Conservation (phyloP, 352 stramenopile species). For the Globisporangium orthogonon region DNA sequence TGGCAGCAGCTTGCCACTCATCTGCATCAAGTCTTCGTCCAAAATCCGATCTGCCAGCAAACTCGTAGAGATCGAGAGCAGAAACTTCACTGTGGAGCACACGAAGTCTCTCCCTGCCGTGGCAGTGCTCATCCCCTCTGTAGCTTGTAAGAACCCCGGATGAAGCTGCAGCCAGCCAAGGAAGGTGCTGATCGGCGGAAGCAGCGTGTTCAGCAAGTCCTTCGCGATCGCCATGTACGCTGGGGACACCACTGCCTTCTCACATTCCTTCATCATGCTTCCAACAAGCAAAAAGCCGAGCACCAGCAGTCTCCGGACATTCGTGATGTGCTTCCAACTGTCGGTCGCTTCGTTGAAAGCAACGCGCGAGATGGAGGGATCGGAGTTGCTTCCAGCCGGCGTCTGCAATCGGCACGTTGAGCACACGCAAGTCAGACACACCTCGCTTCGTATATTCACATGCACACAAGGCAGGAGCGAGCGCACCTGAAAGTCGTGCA, state of each 20-base stretch:
- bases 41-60: constrained; percentile 13
- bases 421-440: background rate
- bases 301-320: background rate
- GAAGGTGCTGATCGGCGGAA: constrained; percentile 31
- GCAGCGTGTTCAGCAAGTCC: constrained; percentile 26
- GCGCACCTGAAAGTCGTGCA: constrained; percentile 23
- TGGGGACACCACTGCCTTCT: constrained; percentile 3
- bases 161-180: constrained; percentile 38
- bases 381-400: background rate
- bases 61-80: constrained; percentile 13
- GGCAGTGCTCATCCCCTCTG: background rate
- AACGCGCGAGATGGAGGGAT: background rate
- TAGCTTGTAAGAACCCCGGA: constrained; percentile 15
- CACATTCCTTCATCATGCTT: constrained; percentile 13
- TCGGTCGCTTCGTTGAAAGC: constrained; percentile 5
- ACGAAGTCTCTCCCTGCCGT: constrained; percentile 8
- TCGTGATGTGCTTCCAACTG: background rate
- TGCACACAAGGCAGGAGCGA: background rate
- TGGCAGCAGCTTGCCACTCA: constrained; percentile 14
- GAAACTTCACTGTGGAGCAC: constrained; percentile 6
- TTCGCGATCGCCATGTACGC: constrained; percentile 8
- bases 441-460: background rate
- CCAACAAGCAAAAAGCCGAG: constrained; percentile 9
- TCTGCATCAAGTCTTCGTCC: constrained; percentile 6
- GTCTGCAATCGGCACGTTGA: background rate